Evolutionary conservation across 2,329 filamentous ascomycete genomes (phyloP), one percentile per base, ranked within the genome.

Genomic region (Apiospora aurea): DNA sequence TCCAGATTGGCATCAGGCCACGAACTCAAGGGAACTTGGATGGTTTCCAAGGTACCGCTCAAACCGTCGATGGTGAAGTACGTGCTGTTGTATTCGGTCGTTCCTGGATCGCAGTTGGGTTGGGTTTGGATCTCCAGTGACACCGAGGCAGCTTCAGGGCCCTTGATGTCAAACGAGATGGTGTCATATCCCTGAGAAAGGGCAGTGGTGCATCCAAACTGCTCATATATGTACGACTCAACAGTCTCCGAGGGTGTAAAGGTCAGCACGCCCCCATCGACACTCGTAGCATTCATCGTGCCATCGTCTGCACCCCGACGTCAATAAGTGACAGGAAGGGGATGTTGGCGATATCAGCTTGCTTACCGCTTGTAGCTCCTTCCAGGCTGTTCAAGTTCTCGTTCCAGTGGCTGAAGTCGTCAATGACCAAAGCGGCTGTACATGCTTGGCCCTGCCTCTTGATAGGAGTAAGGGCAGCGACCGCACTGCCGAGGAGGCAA

Each of bases 1-100:
- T 87, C 81, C 68, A 84, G 80, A 74, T 87, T 89, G 34, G 87
- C 87, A 6, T 83, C 84, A 2, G 81, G 71, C 77, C 88, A 89
- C 57, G 81, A 82, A 69, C 80, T 84, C 43, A 89, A 78, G 2
- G 87, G 87, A 29, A 90, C 75, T 4, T 82, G 87, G 72, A 89
- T 76, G 13, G 84, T 87, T 78, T 89, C 85, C 4, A 83, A 82
- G 26, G 78, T 76, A 41, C 87, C 87, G 10, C 84, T 88, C 66
- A 90, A 76, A 29, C 83, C 83, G 61, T 81, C 81, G n/a, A 88
- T 76, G 8, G 81, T 80, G 68, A 79, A 82, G 72, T 81, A 86
- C 72, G 82, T 82, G 73, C 87, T 88, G 66, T 77, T 72, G 61
- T 78, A 78, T 8, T 74, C 72, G 0, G 70, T 71, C 8, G 67